Conservation (phyloP, 495 filamentous ascomycete genomes). For the Trichodelitschia bisporula region DNA sequence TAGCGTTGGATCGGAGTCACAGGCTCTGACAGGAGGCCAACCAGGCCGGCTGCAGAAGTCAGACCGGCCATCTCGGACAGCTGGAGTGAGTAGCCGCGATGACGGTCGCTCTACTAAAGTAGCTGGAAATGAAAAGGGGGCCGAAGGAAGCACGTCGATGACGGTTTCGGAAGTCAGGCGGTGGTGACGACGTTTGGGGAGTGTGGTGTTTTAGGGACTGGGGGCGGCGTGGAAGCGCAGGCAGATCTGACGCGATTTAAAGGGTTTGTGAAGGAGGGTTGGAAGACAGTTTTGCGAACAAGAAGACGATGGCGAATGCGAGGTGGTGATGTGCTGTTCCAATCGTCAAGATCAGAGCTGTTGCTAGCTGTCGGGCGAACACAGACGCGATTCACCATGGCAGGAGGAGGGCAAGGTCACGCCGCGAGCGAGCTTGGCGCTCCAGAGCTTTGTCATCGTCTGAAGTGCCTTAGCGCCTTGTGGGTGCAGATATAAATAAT, state of each 20-base stretch:
- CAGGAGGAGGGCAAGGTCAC: too few species aligned
- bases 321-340: neutral
- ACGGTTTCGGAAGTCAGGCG: neutral
- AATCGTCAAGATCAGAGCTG: neutral
- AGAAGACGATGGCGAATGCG: neutral
- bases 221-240: too few species aligned
- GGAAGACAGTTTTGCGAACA: neutral
- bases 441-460: too few species aligned
- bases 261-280: neutral
- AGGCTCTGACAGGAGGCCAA: constrained; percentile 87
- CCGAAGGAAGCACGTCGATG: neutral
- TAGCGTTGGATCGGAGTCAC: constrained; percentile 82
- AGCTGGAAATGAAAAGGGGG: constrained; percentile 3
- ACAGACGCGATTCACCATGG: too few species aligned
- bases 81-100: neutral
- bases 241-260: neutral
- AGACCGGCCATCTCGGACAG: constrained; percentile 61
- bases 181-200: too few species aligned
- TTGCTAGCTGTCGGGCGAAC: too few species aligned
- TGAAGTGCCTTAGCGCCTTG: too few species aligned
- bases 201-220: too few species aligned
- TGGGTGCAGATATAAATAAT: too few species aligned
- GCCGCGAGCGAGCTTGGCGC: too few species aligned
- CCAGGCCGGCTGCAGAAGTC: constrained; percentile 77
- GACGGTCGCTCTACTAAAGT: neutral